Percentiles rank a stretch among this genome's conserved stretches.
These are phyloP conservation scores for Suillus plorans DNA, from an alignment of 768 basidiomycete genomes.

Conservation along the genomic window DNA sequence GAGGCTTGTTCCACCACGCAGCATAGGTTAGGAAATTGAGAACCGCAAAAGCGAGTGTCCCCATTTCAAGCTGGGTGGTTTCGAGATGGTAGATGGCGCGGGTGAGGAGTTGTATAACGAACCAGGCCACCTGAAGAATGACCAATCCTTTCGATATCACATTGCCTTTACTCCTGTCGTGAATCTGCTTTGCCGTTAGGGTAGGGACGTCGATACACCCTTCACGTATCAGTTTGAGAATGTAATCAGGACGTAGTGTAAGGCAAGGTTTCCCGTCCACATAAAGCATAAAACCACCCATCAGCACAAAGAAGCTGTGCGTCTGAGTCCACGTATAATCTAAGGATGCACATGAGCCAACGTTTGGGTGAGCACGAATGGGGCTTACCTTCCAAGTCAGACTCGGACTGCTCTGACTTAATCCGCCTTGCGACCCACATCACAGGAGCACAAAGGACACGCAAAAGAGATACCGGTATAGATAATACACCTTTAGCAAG, in stretches of 20 bases:
- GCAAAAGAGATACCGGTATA: no score
- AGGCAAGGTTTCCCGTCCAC: background rate
- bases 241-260: background rate
- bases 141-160: constrained; percentile 12
- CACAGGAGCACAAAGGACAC: no score
- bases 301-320: constrained; percentile 4
- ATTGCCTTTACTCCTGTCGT: constrained; percentile 35
- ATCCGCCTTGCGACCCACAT: no score
- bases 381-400: background rate
- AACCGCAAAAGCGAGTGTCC: constrained; percentile 34
- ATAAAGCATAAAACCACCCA: constrained; percentile 22
- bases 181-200: constrained; percentile 16
- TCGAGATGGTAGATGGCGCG: constrained; percentile 22
- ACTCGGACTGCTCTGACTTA: background rate
- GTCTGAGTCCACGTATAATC: constrained; percentile 3
- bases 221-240: background rate
- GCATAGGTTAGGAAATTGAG: constrained; percentile 32
- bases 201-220: background rate
- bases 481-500: no score
- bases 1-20: constrained; percentile 42
- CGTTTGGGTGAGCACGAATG: background rate
- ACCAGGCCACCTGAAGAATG: constrained; percentile 36
- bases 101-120: constrained; percentile 29
- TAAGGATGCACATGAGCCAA: no score
- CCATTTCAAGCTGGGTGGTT: constrained; percentile 35